Evolutionary conservation across 2,329 filamentous ascomycete genomes (phyloP).

Genomic region (Capronia coronata): DNA sequence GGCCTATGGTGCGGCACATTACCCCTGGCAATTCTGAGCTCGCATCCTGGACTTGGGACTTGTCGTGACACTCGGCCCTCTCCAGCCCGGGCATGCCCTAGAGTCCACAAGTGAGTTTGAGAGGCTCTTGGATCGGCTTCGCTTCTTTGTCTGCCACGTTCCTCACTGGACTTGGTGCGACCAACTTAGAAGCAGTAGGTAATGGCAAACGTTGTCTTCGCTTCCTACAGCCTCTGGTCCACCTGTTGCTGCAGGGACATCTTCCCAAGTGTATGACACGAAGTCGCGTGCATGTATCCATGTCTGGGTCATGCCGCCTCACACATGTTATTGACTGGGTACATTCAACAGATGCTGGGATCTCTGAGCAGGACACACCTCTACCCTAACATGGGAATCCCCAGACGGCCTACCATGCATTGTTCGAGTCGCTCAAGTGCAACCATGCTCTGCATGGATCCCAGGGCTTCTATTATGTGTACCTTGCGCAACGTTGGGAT

Average conservation of each 20-base stretch:
- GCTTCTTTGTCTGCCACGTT: slow-evolving; percentile 4
- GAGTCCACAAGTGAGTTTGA: background rate
- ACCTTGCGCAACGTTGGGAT: no score
- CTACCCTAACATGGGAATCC: background rate
- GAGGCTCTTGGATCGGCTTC: background rate
- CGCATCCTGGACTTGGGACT: no score
- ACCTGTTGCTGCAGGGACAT: background rate
- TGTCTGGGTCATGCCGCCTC: background rate
- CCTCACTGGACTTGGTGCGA: no score
- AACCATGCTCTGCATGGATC: background rate
- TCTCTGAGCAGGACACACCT: background rate
- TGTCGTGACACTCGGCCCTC: no score
- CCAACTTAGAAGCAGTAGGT: background rate
- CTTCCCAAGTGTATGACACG: background rate
- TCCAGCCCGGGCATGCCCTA: no score
- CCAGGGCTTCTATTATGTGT: no score
- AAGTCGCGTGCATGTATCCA: background rate
- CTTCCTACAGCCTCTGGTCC: background rate
- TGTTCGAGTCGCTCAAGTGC: background rate
- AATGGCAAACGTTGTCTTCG: slow-evolving; percentile 6
- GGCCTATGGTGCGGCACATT: no score
- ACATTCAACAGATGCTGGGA: background rate
- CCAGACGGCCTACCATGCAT: background rate
- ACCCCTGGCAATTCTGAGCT: no score
- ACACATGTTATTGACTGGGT: background rate